Base-by-base conservation (phyloP, 2,329 filamentous ascomycete species). In the Cladosporium oxysporum region DNA sequence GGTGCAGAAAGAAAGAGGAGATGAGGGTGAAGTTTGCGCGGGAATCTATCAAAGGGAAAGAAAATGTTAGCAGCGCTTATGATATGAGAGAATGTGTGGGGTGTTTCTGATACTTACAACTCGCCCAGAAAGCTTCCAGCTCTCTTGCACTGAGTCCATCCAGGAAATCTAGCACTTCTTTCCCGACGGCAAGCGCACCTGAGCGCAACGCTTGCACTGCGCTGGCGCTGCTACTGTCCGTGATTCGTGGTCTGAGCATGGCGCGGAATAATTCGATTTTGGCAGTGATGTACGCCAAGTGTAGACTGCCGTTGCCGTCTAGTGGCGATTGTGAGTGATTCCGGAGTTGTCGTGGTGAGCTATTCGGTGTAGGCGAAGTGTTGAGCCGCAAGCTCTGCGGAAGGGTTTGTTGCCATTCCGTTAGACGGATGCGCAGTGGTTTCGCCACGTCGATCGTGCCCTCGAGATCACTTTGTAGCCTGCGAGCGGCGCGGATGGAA, bases 251-350 rank as follows among this genome's bases (percentile, higher is more conserved):
- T 12, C 83, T 77, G 1, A 85, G 76, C 62, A 85, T 81, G 5
- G 80, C 80, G 2, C 83, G 80, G 70, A 85, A 83, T 2, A 85
- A 77, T 50, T 82, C 80, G 62, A 85, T 83, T 65, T 84, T 83
- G 0, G 83, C 81, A 0, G 82, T 82, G 58, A 83, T 81, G 67
- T 85, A 84, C 0, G 83, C 82, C 2, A 85, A 77, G 60, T 84
- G 81, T 10, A 85, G 74, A 49, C 81, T 83, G 1, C 82, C 79
- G 58, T 73, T 69, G 70, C 78, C 66, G 50, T 83, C 80, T 31
- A 85, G 77, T 28, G 82, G 81, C 11, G 84, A 75, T 60, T 77
- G 78, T 2, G 68, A 67, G 16, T 55, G 58, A 44, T 64, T 37
- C n/a, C 66, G 44, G 10, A 57, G 64, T 61, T 68, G 70, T 16